Evolutionary conservation across 2,329 filamentous ascomycete species (phyloP), one percentile per base, ranked within the genome.

Genomic region (Trichoderma breve): DNA sequence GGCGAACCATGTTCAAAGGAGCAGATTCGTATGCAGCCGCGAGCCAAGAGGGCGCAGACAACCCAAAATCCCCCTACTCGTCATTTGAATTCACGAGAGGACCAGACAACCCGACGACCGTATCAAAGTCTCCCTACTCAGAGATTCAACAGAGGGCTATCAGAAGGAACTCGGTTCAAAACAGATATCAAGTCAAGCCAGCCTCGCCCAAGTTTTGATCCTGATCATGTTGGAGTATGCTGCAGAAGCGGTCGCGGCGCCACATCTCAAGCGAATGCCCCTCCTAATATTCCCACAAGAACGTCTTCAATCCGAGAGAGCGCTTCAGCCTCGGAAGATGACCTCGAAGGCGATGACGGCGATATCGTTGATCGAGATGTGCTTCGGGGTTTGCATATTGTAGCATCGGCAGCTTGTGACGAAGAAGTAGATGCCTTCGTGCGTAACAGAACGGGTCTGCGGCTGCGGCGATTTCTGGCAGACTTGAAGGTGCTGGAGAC

Each of bases 331-430:
- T 66, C 73, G 9, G 75, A 76, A 5, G 43, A 73, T 21, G 80
- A 81, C 32, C 75, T 79, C n/a, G 80, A 82, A 21, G 24, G 32
- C 8, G 82, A 70, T 6, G 82, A 72, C 18, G 30, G 43, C 4
- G n/a, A 34, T 18, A 24, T 61, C 26, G n/a, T 34, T 11, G 71
- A 89, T 75, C 81, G 83, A 60, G 86, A 88, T 75, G 84, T 90
- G 3, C 82, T 89, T 63, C 82, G 84, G 65, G 88, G 88, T 0
- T 79, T 90, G 12, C 85, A 86, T 72, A 83, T 89, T 51, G 87
- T 87, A 6, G 84, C 86, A 34, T 85, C 85, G 6, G 88, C 88
- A 12, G 87, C 87, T 5, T 88, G 87, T 64, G 85, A 89, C 70
- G 84, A 87, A 70, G 80, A 84, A 43, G 83, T 89, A 2, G 87